A percentile compares a stretch with the other conserved stretches of the same genome.
Conservation (phyloP, 129 eudicot genomes). For the Artemisia annua region DNA sequence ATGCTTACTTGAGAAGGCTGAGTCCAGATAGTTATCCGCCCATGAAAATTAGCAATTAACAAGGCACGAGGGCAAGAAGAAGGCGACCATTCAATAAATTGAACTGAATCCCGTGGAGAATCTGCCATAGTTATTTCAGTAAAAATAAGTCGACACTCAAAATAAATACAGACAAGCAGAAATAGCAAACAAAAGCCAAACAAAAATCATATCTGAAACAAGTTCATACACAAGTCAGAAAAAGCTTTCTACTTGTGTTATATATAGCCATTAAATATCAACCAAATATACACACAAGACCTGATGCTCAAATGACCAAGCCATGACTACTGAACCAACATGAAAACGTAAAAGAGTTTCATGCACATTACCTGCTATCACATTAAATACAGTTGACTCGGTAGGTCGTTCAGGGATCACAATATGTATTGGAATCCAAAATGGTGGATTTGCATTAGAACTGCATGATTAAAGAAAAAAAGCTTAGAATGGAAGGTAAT, state of each 20-base stretch:
- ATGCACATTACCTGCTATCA: slow-evolving; percentile 79
- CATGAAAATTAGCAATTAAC: slow-evolving; percentile 88
- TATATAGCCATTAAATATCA: slow-evolving; percentile 4
- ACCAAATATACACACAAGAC: background rate
- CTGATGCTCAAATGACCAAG: slow-evolving; percentile 10
- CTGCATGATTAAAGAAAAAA: slow-evolving; percentile 44
- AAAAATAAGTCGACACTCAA: background rate
- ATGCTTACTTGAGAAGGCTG: slow-evolving; percentile 78
- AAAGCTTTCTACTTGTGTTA: slow-evolving; percentile 8
- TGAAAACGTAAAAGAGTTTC: slow-evolving; percentile 1
- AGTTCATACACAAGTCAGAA: background rate
- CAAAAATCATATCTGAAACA: slow-evolving; percentile 10
- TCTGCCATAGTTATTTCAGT: slow-evolving; percentile 44
- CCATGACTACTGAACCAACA: slow-evolving; percentile 20
- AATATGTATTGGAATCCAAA: slow-evolving; percentile 98
- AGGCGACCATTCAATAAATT: slow-evolving; percentile 98
- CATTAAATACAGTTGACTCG: slow-evolving; percentile 90
- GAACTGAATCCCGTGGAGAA: slow-evolving; percentile 99
- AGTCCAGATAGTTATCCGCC: slow-evolving; percentile 89
- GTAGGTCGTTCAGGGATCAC: slow-evolving; percentile 99
- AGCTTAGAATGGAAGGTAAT: slow-evolving; percentile 7
- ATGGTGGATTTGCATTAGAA: slow-evolving; percentile 92
- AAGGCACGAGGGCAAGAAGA: slow-evolving; percentile 89
- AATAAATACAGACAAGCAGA: background rate
- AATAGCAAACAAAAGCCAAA: slow-evolving; percentile 11